These are phyloP conservation scores for Myxozyma neotropica DNA, from an alignment of 805 yeast genomes.

Conservation along the genomic window DNA sequence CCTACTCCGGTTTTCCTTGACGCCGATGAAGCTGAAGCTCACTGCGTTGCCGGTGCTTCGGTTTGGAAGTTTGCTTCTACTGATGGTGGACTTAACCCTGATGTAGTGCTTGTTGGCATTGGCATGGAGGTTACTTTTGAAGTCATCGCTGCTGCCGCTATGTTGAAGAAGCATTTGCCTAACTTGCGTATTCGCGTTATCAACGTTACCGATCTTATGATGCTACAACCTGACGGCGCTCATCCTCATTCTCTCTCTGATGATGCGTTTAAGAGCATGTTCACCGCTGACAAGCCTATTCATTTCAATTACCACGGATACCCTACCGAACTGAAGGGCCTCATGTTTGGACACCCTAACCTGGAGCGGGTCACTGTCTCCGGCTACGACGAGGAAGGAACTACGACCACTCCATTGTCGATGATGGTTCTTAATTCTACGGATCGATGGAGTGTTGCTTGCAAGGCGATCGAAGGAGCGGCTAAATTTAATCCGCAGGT, in stretches of 20 bases:
- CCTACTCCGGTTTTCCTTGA: constrained; percentile 29
- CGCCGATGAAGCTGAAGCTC: constrained; percentile 35
- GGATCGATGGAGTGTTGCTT: constrained; percentile 32
- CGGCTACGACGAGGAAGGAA: constrained; percentile 35
- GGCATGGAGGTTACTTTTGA: constrained; percentile 36
- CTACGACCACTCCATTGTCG: constrained; percentile 33
- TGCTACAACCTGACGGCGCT: constrained; percentile 21
- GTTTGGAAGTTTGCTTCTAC: constrained; percentile 34
- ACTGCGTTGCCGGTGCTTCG: constrained; percentile 35
- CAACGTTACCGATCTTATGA: constrained; percentile 35
- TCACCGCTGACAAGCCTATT: constrained; percentile 33
- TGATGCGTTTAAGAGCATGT: constrained; percentile 25
- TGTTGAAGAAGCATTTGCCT: constrained; percentile 29
- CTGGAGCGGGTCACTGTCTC: constrained; percentile 27
- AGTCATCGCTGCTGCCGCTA: constrained; percentile 33
- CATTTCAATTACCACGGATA: constrained; percentile 35
- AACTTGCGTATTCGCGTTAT: constrained; percentile 33
- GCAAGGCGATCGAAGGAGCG: constrained; percentile 28
- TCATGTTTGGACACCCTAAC: constrained; percentile 29
- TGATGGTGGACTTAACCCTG: constrained; percentile 33
- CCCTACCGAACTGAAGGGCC: constrained; percentile 33
- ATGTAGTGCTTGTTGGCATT: constrained; percentile 34
- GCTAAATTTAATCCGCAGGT: constrained; percentile 25
- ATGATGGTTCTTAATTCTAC: constrained; percentile 34
- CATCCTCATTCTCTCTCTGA: constrained; percentile 33